Evolutionary conservation across 768 basidiomycete genomes (phyloP).

Genomic region (Lentinula sp.): DNA sequence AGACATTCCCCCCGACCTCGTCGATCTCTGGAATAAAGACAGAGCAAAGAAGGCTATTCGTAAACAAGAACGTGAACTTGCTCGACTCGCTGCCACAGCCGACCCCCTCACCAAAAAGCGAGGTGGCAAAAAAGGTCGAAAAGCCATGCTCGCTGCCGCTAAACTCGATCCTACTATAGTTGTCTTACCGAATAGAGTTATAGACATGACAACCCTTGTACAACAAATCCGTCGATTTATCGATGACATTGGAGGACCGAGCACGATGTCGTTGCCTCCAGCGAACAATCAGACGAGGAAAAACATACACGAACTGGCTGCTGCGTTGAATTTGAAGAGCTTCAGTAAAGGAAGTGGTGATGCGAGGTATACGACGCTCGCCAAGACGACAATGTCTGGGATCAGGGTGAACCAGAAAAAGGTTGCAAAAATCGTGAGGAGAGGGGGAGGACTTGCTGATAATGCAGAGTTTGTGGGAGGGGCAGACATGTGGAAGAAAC

Average conservation of each 20-base stretch:
- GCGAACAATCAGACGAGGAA: slow-evolving; percentile 69
- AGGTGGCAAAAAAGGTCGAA: slow-evolving; percentile 63
- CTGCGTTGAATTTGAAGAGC: slow-evolving; percentile 73
- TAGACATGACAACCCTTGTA: slow-evolving; percentile 64
- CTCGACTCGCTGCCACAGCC: slow-evolving; percentile 47
- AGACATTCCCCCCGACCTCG: slow-evolving; percentile 51
- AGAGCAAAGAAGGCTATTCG: slow-evolving; percentile 75
- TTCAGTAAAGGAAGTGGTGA: slow-evolving; percentile 65
- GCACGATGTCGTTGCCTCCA: slow-evolving; percentile 68
- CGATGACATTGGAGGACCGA: slow-evolving; percentile 40
- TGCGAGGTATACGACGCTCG: slow-evolving; percentile 72
- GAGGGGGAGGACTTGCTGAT: slow-evolving; percentile 19
- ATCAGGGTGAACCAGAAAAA: slow-evolving; percentile 52
- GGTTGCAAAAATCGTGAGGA: slow-evolving; percentile 38
- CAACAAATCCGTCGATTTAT: slow-evolving; percentile 69
- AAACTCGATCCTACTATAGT: slow-evolving; percentile 40
- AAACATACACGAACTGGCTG: slow-evolving; percentile 75
- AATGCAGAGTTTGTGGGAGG: no score
- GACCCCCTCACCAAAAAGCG: slow-evolving; percentile 62
- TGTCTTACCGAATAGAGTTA: slow-evolving; percentile 43
- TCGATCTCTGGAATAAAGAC: slow-evolving; percentile 73
- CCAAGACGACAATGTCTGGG: slow-evolving; percentile 59
- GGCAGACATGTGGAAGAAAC: slow-evolving; percentile 12
- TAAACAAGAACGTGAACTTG: slow-evolving; percentile 58
- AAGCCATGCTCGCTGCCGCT: slow-evolving; percentile 58